A percentile compares a stretch with the other conserved stretches of the same genome.
Evolutionary conservation across 331 rosid genomes (phyloP).

Genomic region (Pyrus hybrid): DNA sequence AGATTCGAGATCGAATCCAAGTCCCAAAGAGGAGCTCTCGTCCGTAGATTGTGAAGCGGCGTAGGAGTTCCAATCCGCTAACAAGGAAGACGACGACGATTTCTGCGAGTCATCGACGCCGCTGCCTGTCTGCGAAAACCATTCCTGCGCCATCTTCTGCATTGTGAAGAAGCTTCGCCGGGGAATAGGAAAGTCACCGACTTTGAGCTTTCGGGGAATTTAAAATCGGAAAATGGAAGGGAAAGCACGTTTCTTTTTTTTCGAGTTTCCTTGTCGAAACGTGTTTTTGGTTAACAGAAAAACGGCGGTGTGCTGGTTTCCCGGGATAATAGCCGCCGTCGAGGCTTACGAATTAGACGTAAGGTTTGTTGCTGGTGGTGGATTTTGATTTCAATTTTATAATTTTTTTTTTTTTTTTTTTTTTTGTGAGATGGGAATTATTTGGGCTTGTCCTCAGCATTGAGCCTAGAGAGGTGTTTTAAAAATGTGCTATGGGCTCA

Average conservation of each 20-base stretch:
- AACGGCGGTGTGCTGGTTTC: background rate
- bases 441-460: too few relatives aligned
- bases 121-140: conserved; percentile 43
- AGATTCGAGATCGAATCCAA: conserved; percentile 71
- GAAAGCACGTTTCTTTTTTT: background rate
- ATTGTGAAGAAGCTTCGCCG: conserved; percentile 8
- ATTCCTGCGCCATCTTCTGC: conserved; percentile 89
- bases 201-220: background rate
- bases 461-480: too few relatives aligned
- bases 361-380: background rate
- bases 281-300: background rate
- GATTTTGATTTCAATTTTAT: background rate
- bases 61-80: conserved; percentile 78
- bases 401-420: too few relatives aligned
- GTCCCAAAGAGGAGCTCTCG: conserved; percentile 26
- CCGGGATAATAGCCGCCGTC: background rate
- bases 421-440: too few relatives aligned
- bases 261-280: conserved; percentile 5
- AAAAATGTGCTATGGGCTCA: too few relatives aligned
- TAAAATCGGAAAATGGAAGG: background rate
- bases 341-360: background rate
- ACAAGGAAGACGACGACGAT: conserved; percentile 47
- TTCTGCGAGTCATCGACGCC: conserved; percentile 30
- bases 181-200: background rate
- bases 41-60: conserved; percentile 52